Percentiles rank a stretch among this genome's conserved stretches.
phyloP scores from a whole-genome alignment of 352 stramenopile species.

The Globisporangium barbulae region DNA sequence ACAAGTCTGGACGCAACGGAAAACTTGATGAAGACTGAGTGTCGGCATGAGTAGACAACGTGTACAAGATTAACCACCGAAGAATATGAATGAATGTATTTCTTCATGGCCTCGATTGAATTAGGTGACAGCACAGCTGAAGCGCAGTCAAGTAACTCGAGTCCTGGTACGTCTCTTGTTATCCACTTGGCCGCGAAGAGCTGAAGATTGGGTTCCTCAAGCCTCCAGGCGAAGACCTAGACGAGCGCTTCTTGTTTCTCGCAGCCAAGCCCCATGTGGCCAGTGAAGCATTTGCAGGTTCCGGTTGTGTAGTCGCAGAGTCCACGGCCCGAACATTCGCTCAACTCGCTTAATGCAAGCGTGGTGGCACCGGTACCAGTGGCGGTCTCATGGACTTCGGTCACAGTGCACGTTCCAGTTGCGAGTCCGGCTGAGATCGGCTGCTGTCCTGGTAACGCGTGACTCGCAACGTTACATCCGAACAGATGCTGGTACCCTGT shows the following conservation, averaged over 20 bases:
- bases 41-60: neutral
- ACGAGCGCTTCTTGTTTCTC: slow-evolving; percentile 63
- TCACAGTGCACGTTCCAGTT: slow-evolving; percentile 27
- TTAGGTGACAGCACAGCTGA: too few species aligned
- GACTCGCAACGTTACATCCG: slow-evolving; percentile 50
- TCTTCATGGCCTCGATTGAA: neutral
- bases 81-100: neutral
- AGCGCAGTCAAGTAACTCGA: neutral
- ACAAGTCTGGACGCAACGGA: too few species aligned
- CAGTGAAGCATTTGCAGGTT: slow-evolving; percentile 59
- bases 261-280: slow-evolving; percentile 75
- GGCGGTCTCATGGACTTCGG: slow-evolving; percentile 24
- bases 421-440: slow-evolving; percentile 18
- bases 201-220: neutral
- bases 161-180: neutral
- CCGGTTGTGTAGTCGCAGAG: slow-evolving; percentile 50
- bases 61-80: neutral
- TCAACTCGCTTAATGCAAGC: slow-evolving; percentile 42
- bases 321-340: slow-evolving; percentile 58
- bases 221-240: slow-evolving; percentile 19
- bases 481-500: slow-evolving; percentile 61
- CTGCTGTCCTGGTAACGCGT: slow-evolving; percentile 33
- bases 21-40: too few species aligned
- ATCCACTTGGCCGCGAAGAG: neutral
- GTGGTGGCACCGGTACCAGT: neutral